phyloP scores from a whole-genome alignment of 2,329 filamentous ascomycete genomes.

The Colletotrichum sp. region DNA sequence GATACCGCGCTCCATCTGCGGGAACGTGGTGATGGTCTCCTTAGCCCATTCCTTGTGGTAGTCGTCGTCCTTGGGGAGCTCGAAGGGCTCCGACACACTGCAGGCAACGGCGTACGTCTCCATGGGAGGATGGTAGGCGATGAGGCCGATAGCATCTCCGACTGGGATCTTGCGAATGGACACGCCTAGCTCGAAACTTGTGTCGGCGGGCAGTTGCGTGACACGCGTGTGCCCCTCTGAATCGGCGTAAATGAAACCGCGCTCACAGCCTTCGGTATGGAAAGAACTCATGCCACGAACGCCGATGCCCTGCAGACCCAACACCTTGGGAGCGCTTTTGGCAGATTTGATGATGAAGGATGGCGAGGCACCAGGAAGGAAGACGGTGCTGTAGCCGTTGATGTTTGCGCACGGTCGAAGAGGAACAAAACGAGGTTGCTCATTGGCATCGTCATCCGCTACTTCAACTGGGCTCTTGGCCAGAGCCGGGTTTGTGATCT shows the following conservation, averaged over 20 bases:
- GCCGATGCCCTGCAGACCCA: conserved; percentile 72
- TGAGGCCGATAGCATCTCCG: conserved; percentile 70
- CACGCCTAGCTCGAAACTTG: conserved; percentile 79
- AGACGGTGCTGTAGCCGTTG: conserved; percentile 81
- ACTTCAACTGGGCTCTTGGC: conserved; percentile 61
- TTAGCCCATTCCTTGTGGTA: conserved; percentile 81
- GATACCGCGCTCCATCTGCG: conserved; percentile 72
- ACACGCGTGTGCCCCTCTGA: conserved; percentile 74
- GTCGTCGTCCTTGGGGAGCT: conserved; percentile 85
- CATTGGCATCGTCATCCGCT: conserved; percentile 55
- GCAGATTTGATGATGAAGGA: conserved; percentile 84
- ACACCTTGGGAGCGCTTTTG: conserved; percentile 75
- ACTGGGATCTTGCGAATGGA: conserved; percentile 75
- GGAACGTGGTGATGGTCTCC: conserved; percentile 70
- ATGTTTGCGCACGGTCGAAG: conserved; percentile 68
- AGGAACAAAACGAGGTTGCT: conserved; percentile 53
- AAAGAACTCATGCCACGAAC: conserved; percentile 78
- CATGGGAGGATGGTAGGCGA: conserved; percentile 79
- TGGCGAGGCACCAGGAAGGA: conserved; percentile 80
- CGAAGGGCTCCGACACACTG: conserved; percentile 72
- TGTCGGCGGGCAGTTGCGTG: conserved; percentile 70
- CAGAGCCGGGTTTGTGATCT: conserved; percentile 71
- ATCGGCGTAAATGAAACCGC: conserved; percentile 85
- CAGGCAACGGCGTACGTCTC: conserved; percentile 80
- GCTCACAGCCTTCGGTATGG: conserved; percentile 77